These are phyloP conservation scores for Nemania sp. DNA, from an alignment of 2,329 filamentous ascomycete genomes.

Conservation along the genomic window DNA sequence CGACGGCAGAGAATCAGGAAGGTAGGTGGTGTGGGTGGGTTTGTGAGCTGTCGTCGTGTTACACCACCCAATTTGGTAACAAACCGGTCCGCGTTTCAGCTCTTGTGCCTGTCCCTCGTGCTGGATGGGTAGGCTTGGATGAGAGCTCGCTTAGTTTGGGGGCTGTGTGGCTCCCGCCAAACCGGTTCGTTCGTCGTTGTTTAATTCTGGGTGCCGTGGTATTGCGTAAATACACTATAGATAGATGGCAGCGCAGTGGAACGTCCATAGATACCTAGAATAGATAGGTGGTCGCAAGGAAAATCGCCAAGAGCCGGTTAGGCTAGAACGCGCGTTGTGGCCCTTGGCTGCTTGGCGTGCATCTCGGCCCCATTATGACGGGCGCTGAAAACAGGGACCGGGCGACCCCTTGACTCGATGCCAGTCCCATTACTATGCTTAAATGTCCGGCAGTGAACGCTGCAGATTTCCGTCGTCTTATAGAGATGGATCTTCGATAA, in stretches of 20 bases:
- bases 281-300: neutral
- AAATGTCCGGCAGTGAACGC: neutral
- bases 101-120: neutral
- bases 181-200: neutral
- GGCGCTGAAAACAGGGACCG: neutral
- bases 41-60: slow-evolving; percentile 3
- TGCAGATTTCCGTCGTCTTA: neutral
- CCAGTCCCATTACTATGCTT: too few species aligned
- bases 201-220: neutral
- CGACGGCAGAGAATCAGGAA: neutral
- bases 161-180: slow-evolving; percentile 7
- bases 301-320: slow-evolving; percentile 20
- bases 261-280: neutral
- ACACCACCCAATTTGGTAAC: slow-evolving; percentile 16
- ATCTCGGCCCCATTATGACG: neutral
- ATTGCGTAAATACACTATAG: neutral
- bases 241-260: neutral
- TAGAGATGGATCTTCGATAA: neutral
- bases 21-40: slow-evolving; percentile 14
- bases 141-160: neutral
- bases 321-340: slow-evolving; percentile 19
- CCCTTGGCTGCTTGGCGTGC: slow-evolving; percentile 14
- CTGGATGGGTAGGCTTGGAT: neutral
- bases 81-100: neutral
- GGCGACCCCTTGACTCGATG: too few species aligned